Conservation (phyloP, 2,329 filamentous ascomycete genomes). For the Epichloe bromicola region DNA sequence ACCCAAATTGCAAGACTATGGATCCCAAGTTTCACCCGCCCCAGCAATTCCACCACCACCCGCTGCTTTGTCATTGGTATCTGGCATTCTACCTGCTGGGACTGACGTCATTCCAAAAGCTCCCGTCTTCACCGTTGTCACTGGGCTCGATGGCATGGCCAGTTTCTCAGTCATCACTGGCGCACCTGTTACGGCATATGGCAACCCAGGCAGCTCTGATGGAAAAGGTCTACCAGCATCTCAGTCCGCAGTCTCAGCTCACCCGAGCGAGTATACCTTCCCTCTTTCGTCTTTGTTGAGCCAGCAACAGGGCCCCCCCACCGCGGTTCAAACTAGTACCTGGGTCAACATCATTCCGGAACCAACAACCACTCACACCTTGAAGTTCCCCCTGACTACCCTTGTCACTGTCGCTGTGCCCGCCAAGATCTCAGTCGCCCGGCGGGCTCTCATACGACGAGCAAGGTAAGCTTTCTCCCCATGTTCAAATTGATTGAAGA, state of each 20-base stretch:
- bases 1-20: conserved; percentile 18
- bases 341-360: conserved; percentile 27
- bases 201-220: conserved; percentile 7
- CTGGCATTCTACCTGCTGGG: conserved; percentile 9
- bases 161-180: conserved; percentile 10
- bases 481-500: not conserved
- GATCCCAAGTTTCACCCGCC: conserved; percentile 1
- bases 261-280: conserved; percentile 13
- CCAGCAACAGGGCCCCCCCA: conserved; percentile 3
- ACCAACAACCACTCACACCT: conserved; percentile 26
- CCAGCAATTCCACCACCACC: conserved; percentile 6
- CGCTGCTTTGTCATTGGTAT: conserved; percentile 10
- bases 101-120: conserved; percentile 13
- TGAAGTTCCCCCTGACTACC: conserved; percentile 27
- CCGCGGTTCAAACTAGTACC: conserved; percentile 21
- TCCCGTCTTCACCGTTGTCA: conserved; percentile 13
- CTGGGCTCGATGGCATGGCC: conserved; percentile 12
- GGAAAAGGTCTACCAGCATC: conserved; percentile 8
- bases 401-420: conserved; percentile 21
- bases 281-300: conserved; percentile 12
- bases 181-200: conserved; percentile 9
- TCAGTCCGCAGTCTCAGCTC: conserved; percentile 3
- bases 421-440: conserved; percentile 5
- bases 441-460: conserved; percentile 17
- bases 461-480: conserved; percentile 15